These are phyloP conservation scores for Globisporangium camurandrum DNA, from an alignment of 352 stramenopile species.

Conservation along the genomic window DNA sequence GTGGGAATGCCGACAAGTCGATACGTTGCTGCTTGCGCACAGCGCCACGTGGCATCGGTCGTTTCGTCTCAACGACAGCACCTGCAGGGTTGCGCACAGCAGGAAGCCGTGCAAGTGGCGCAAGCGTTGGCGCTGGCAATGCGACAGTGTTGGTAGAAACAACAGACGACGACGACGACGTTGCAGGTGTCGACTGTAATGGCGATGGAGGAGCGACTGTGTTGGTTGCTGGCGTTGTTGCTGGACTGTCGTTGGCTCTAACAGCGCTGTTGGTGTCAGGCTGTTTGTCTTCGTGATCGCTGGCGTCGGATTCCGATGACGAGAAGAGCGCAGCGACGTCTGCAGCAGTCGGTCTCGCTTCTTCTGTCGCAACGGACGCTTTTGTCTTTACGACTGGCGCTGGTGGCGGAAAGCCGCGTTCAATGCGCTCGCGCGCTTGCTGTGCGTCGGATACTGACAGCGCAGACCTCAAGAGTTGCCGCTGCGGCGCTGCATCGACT, in stretches of 20 bases:
- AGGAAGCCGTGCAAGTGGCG: not conserved
- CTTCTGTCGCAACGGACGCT: too few relatives aligned
- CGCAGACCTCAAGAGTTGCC: conserved; percentile 20
- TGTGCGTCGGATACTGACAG: conserved; percentile 26
- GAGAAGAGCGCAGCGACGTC: conserved; percentile 6
- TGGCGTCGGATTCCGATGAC: conserved; percentile 5
- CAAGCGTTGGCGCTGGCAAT: too few relatives aligned
- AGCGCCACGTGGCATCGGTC: conserved; percentile 24
- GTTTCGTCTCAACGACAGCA: conserved; percentile 8
- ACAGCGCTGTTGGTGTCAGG: not conserved
- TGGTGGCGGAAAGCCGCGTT: too few relatives aligned
- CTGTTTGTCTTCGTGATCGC: not conserved
- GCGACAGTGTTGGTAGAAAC: too few relatives aligned
- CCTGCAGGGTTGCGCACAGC: conserved; percentile 1
- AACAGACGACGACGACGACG: not conserved
- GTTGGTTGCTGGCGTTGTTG: too few relatives aligned
- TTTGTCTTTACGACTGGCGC: too few relatives aligned
- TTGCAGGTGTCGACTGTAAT: not conserved
- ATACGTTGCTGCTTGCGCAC: too few relatives aligned
- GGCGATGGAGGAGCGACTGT: not conserved
- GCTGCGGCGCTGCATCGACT: not conserved
- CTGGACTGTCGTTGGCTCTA: not conserved
- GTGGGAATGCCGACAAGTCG: conserved; percentile 48
- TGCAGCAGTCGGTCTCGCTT: too few relatives aligned
- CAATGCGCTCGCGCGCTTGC: not conserved